phyloP scores from a whole-genome alignment of 768 basidiomycete species.

The Boletus huronensis region DNA sequence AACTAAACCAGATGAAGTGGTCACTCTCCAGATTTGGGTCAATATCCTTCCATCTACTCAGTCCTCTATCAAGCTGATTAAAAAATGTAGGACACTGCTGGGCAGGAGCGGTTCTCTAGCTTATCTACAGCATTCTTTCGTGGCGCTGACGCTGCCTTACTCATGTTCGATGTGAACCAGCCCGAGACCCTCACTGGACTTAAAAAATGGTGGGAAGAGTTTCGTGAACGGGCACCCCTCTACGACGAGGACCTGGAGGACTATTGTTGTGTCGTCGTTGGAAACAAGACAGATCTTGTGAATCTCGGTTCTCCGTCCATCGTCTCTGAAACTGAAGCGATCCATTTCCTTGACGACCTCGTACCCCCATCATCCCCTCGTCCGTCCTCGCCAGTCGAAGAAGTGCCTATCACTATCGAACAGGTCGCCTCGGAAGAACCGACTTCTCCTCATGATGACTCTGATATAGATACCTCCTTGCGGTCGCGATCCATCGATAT shows the following conservation, averaged over 20 bases:
- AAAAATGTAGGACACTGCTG: conserved; percentile 66
- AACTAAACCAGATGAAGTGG: conserved; percentile 46
- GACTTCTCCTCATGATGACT: background rate
- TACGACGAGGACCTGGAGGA: conserved; percentile 56
- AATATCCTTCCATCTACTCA: conserved; percentile 14
- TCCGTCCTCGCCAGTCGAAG: conserved; percentile 8
- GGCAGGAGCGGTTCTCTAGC: conserved; percentile 84
- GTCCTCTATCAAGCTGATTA: conserved; percentile 2
- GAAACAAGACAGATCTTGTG: conserved; percentile 73
- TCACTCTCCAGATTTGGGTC: conserved; percentile 72
- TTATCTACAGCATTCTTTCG: conserved; percentile 82
- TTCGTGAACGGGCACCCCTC: conserved; percentile 63
- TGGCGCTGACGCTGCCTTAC: conserved; percentile 75
- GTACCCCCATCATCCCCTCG: conserved; percentile 38
- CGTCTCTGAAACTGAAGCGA: conserved; percentile 43
- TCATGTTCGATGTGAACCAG: conserved; percentile 78
- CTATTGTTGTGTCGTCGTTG: conserved; percentile 70
- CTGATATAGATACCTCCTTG: conserved; percentile 21
- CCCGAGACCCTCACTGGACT: conserved; percentile 58
- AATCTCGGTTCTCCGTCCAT: conserved; percentile 16
- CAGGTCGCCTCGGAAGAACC: conserved; percentile 15
- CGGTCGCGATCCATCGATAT: conserved; percentile 25
- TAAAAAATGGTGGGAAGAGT: conserved; percentile 77
- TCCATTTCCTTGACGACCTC: conserved; percentile 53
- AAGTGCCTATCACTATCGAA: conserved; percentile 13